A percentile compares a stretch with the other conserved stretches of the same genome.
phyloP scores from a whole-genome alignment of 1,284 basidiomycete species.

The Ceraceosorus guamensis region DNA sequence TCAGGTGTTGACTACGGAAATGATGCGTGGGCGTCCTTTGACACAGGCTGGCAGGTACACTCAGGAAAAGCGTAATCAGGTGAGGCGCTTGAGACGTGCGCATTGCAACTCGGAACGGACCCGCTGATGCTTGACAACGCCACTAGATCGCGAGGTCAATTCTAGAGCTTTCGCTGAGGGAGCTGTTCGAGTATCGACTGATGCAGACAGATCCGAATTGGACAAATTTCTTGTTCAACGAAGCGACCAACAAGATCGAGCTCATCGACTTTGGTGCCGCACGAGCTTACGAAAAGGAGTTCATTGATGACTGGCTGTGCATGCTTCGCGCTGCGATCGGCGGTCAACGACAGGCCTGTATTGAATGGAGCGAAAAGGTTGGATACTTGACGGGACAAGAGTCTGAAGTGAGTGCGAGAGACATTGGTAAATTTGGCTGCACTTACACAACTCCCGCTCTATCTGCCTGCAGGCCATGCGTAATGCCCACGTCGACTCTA shows the following conservation, averaged over 20 bases:
- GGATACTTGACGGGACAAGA: slow-evolving; percentile 89
- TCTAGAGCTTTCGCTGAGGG: slow-evolving; percentile 76
- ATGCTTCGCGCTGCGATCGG: slow-evolving; percentile 70
- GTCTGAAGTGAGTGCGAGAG: slow-evolving; percentile 57
- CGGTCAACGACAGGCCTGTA: slow-evolving; percentile 65
- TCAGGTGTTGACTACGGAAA: slow-evolving; percentile 81
- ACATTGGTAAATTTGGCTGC: too few relatives aligned
- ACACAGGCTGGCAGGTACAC: slow-evolving; percentile 58
- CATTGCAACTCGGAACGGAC: background rate
- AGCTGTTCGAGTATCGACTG: slow-evolving; percentile 79
- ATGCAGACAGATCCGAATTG: slow-evolving; percentile 99
- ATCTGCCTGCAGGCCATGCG: slow-evolving; percentile 64
- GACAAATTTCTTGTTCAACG: slow-evolving; percentile 92
- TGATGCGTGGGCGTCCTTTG: slow-evolving; percentile 72
- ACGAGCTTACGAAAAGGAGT: slow-evolving; percentile 72
- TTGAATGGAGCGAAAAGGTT: slow-evolving; percentile 66
- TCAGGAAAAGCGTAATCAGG: slow-evolving; percentile 69
- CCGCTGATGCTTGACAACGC: background rate
- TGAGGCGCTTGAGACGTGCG: slow-evolving; percentile 48
- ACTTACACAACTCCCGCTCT: background rate
- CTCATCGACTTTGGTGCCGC: slow-evolving; percentile 96
- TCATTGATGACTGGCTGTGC: slow-evolving; percentile 80
- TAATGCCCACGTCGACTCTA: slow-evolving; percentile 75
- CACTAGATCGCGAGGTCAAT: slow-evolving; percentile 79
- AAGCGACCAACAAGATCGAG: slow-evolving; percentile 57